A percentile compares a stretch with the other conserved stretches of the same genome.
Conservation (phyloP, 306 rosid species). For the Ceratonia siliqua region DNA sequence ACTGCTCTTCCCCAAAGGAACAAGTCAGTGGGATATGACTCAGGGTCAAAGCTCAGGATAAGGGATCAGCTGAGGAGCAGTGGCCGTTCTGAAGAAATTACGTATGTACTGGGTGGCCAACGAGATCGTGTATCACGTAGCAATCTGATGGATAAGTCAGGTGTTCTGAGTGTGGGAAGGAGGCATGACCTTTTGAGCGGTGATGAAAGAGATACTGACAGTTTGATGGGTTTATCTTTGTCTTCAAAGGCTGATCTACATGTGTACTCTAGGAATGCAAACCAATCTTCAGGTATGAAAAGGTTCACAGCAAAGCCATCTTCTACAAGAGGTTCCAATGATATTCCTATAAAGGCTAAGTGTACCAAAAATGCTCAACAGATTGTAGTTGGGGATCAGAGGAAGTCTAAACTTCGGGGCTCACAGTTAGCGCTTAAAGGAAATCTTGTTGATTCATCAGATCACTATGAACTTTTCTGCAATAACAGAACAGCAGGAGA, state of each 20-base stretch:
- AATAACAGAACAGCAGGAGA: conserved; percentile 54
- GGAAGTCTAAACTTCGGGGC: conserved; percentile 55
- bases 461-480: conserved; percentile 45
- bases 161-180: conserved; percentile 59
- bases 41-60: conserved; percentile 53
- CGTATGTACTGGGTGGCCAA: conserved; percentile 51
- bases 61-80: conserved; percentile 60
- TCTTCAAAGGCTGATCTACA: conserved; percentile 62
- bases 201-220: conserved; percentile 50
- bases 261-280: conserved; percentile 54
- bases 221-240: conserved; percentile 57
- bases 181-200: conserved; percentile 58
- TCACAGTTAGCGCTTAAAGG: conserved; percentile 44
- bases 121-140: conserved; percentile 47
- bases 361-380: conserved; percentile 61
- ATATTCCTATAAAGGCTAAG: conserved; percentile 57
- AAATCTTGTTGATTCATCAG: conserved; percentile 50
- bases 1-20: conserved; percentile 49
- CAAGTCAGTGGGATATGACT: conserved; percentile 54
- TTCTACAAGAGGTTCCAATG: conserved; percentile 52
- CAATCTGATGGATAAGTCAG: conserved; percentile 56
- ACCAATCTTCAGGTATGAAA: conserved; percentile 51
- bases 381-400: conserved; percentile 52
- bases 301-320: conserved; percentile 54
- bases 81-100: conserved; percentile 53